These are phyloP conservation scores for Pinus tabuliformis DNA, from an alignment of 75 land plant species.

Conservation along the genomic window DNA sequence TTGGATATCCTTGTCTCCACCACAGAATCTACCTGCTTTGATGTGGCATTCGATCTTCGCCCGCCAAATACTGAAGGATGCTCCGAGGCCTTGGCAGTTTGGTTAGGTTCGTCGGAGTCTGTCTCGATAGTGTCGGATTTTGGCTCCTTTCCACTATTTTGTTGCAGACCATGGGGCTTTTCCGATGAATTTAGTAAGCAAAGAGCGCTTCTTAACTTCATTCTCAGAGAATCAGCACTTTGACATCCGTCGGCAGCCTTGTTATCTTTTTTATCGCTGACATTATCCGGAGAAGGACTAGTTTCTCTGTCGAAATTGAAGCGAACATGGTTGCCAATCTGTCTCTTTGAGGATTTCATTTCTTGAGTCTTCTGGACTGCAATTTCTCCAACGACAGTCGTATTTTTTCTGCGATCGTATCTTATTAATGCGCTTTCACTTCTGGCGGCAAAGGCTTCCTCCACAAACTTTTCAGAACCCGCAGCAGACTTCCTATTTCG, in stretches of 20 bases:
- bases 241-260: slow-evolving; percentile 25
- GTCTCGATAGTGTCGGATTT: slow-evolving; percentile 58
- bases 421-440: not conserved
- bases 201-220: slow-evolving; percentile 10
- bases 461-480: not conserved
- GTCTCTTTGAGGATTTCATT: slow-evolving; percentile 37
- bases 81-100: slow-evolving; percentile 3
- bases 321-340: slow-evolving; percentile 15
- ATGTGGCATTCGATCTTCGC: not conserved
- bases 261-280: not conserved
- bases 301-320: not conserved
- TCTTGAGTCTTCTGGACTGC: slow-evolving; percentile 6
- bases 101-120: slow-evolving; percentile 42
- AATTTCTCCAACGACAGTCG: not conserved
- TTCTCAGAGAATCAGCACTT: slow-evolving; percentile 28
- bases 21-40: not conserved
- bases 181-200: not conserved
- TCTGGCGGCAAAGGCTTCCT: slow-evolving; percentile 17
- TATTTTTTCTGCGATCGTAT: slow-evolving; percentile 6
- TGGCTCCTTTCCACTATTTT: slow-evolving; percentile 13
- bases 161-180: not conserved
- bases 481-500: not conserved
- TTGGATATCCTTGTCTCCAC: too few species aligned
- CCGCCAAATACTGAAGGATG: not conserved
- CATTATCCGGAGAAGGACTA: not conserved